Base-by-base conservation (phyloP, 148 eudicot species). In the Linanthus parryae region DNA sequence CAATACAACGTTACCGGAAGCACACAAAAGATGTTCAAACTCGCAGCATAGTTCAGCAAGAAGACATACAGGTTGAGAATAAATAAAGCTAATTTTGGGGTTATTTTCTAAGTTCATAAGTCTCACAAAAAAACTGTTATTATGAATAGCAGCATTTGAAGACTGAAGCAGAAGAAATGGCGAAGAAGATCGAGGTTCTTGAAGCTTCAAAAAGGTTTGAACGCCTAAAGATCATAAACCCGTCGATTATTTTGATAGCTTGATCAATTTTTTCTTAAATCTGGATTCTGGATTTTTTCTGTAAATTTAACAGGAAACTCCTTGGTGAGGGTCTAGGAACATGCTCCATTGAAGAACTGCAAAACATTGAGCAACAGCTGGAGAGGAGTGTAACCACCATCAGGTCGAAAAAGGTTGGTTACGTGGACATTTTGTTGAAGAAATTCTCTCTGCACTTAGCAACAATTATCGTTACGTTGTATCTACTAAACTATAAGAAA, bases 261-360 rank as follows among this genome's bases (percentile, higher is more conserved):
- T 23, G 14, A 3, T 2, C 30, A 3, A 18, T 8, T 17, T 53
- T 29, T 48, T 44, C 26, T 11, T 23, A 7, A 53, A 41, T 12
- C 3, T 9, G 12, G 2, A 12, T 53, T 27, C 50, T n/a, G n/a
- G n/a, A n/a, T 3, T 7, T 4, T 30, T 44, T 54, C 26, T 54
- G 7, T 26, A 11, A 0, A 10, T 18, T 38, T 36, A 11, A 20
- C 36, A 87, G 98, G 75, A 81, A 69, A 68, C 76, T 92, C 40
- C 63, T 87, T 56, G 98, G 98, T 61, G 94, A 87, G 65, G 79
- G 83, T 25, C 18, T 92, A 42, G 79, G 77, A 35, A 37, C 85
- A 46, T 87, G 94, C 90, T 52, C 51, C 54, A 15, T 81, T 30
- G 80, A 77, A 48, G 98, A 92, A 59, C 81, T 92, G 48, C 78